Conservation (phyloP, 2,329 filamentous ascomycete genomes). For the Aspergillus persii region DNA sequence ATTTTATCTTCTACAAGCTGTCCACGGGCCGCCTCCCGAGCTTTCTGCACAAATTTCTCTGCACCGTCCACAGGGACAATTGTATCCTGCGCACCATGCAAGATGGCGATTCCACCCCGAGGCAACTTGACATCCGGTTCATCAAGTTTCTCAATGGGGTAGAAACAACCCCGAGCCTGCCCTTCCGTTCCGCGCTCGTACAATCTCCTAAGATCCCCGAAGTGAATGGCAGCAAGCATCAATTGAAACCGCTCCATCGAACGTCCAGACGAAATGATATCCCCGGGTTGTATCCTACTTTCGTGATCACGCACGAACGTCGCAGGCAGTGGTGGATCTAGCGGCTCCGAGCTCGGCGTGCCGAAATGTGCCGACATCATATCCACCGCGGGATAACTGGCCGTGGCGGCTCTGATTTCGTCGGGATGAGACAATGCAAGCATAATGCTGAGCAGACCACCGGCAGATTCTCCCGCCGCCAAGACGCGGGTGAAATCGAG, state of each 20-base stretch:
- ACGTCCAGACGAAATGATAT: slow-evolving; percentile 14
- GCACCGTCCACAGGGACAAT: slow-evolving; percentile 28
- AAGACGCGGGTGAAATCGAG: slow-evolving; percentile 28
- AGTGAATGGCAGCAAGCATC: slow-evolving; percentile 18
- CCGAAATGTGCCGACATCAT: slow-evolving; percentile 19
- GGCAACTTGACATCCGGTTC: slow-evolving; percentile 23
- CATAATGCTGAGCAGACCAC: slow-evolving; percentile 29
- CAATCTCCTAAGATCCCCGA: slow-evolving; percentile 14
- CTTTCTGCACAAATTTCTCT: slow-evolving; percentile 27
- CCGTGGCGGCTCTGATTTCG: slow-evolving; percentile 30
- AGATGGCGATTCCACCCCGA: slow-evolving; percentile 29
- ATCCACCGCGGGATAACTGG: slow-evolving; percentile 35
- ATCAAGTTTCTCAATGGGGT: slow-evolving; percentile 32
- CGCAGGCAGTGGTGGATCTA: slow-evolving; percentile 11
- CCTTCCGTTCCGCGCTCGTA: slow-evolving; percentile 21
- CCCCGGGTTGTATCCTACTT: slow-evolving; percentile 6
- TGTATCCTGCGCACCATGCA: slow-evolving; percentile 35
- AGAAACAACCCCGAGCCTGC: slow-evolving; percentile 15
- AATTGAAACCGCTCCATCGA: slow-evolving; percentile 13
- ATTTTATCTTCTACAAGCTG: slow-evolving; percentile 23
- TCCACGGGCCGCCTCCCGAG: slow-evolving; percentile 22
- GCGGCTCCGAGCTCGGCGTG: slow-evolving; percentile 8
- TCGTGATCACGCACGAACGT: slow-evolving; percentile 14
- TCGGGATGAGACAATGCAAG: slow-evolving; percentile 26
- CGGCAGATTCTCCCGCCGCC: slow-evolving; percentile 30